These are phyloP conservation scores for Gamsiella multidivaricata DNA, from an alignment of 192 early-diverging fungal species.

Conservation along the genomic window DNA sequence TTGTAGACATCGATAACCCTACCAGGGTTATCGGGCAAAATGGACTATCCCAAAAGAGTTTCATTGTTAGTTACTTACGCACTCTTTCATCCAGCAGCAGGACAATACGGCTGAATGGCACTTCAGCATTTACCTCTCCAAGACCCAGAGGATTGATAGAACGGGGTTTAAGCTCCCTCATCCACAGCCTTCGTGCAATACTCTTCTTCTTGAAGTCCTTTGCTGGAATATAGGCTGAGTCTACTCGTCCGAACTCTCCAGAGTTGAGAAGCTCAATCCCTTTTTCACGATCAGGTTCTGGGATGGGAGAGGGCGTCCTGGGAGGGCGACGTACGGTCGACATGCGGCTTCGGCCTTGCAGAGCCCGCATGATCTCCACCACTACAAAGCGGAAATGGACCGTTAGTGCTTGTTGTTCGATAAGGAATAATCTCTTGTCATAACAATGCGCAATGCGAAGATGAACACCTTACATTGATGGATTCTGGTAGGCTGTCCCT, in stretches of 20 bases:
- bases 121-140: constrained; percentile 37
- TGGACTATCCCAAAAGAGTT: constrained; percentile 19
- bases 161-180: constrained; percentile 39
- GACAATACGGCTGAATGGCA: neutral
- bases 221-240: constrained; percentile 21
- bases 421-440: too few relatives aligned
- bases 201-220: constrained; percentile 13
- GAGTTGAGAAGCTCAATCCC: constrained; percentile 38
- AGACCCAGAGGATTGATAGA: constrained; percentile 16
- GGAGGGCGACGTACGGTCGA: neutral
- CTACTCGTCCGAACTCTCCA: constrained; percentile 49
- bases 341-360: neutral
- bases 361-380: neutral
- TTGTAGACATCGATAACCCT: constrained; percentile 49
- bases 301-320: constrained; percentile 29
- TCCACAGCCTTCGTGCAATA: constrained; percentile 30
- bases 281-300: constrained; percentile 36
- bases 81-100: neutral
- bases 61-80: neutral
- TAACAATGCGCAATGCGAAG: too few relatives aligned
- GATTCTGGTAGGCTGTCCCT: neutral
- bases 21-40: constrained; percentile 52
- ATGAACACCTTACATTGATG: constrained; percentile 1
- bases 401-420: neutral
- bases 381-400: neutral